Evolutionary conservation across 225 moss, liverwort and hornwort genomes (phyloP).

Genomic region (Sphagnum contortum): DNA sequence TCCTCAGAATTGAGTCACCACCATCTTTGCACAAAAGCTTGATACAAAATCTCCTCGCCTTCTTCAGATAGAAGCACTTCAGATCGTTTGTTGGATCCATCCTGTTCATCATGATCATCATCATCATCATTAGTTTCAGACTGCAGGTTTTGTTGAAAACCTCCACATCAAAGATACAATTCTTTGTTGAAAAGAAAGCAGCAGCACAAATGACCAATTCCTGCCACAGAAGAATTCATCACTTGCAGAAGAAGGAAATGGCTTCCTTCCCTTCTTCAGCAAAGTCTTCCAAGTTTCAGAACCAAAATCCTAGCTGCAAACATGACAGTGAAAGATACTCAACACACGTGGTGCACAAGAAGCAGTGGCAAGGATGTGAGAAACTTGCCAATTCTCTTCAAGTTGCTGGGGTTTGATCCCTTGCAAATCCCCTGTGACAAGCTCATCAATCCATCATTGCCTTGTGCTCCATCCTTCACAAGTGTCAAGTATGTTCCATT

Average conservation of each 20-base stretch:
- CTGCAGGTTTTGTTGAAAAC: slow-evolving; percentile 8
- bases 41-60: slow-evolving; percentile 32
- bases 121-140: slow-evolving; percentile 10
- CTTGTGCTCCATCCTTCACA: slow-evolving; percentile 58
- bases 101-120: slow-evolving; percentile 16
- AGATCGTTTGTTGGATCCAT: slow-evolving; percentile 13
- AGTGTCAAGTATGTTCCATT: slow-evolving; percentile 84
- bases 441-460: slow-evolving; percentile 62
- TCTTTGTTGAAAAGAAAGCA: slow-evolving; percentile 84
- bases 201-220: slow-evolving; percentile 77
- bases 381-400: slow-evolving; percentile 96
- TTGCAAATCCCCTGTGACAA: slow-evolving; percentile 74
- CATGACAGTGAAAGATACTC: too few relatives aligned
- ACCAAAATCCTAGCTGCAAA: too few relatives aligned
- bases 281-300: too few relatives aligned
- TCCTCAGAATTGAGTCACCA: too few relatives aligned
- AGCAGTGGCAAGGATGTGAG: neutral
- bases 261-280: too few relatives aligned
- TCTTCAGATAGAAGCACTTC: slow-evolving; percentile 23
- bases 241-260: too few relatives aligned
- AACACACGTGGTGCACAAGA: too few relatives aligned
- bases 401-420: slow-evolving; percentile 65
- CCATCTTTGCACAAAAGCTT: slow-evolving; percentile 8
- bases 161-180: slow-evolving; percentile 76
- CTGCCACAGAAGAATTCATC: slow-evolving; percentile 19